These are phyloP conservation scores for Iris macrosiphon DNA, from an alignment of 106 monocot genomes.

Conservation along the genomic window DNA sequence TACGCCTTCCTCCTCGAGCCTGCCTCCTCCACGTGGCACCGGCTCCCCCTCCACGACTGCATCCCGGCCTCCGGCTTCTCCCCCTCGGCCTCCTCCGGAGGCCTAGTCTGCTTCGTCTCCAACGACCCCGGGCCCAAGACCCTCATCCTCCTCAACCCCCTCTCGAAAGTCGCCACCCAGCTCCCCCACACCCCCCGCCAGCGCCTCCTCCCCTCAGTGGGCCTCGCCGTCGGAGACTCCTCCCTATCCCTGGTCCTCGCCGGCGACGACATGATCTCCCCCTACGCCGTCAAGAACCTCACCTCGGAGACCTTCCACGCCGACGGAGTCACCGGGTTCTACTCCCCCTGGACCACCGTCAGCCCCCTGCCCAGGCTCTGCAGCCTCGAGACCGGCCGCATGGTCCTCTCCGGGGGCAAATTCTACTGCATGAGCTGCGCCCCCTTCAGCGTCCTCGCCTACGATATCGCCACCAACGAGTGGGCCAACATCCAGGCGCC, in stretches of 20 bases:
- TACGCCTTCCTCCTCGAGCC: background rate
- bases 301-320: slow-evolving; percentile 65
- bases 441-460: slow-evolving; percentile 63
- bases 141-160: slow-evolving; percentile 51
- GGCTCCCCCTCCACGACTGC: background rate
- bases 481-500: slow-evolving; percentile 85
- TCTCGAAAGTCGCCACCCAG: slow-evolving; percentile 31
- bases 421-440: slow-evolving; percentile 90
- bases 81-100: slow-evolving; percentile 43
- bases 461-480: slow-evolving; percentile 32
- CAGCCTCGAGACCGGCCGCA: slow-evolving; percentile 52
- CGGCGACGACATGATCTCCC: slow-evolving; percentile 88
- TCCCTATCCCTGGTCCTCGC: slow-evolving; percentile 61
- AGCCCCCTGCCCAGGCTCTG: slow-evolving; percentile 64
- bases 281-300: slow-evolving; percentile 92
- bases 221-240: slow-evolving; percentile 37
- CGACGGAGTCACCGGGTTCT: slow-evolving; percentile 49
- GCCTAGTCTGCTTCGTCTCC: slow-evolving; percentile 40
- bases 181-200: slow-evolving; percentile 36
- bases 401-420: slow-evolving; percentile 38
- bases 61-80: slow-evolving; percentile 18
- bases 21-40: slow-evolving; percentile 1
- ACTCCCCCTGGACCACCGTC: slow-evolving; percentile 51
- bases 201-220: slow-evolving; percentile 64
- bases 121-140: slow-evolving; percentile 30